Evolutionary conservation across 2,329 filamentous ascomycete species (phyloP), one percentile per base, ranked within the genome.

Genomic region (Cadophora luteo-olivacea): DNA sequence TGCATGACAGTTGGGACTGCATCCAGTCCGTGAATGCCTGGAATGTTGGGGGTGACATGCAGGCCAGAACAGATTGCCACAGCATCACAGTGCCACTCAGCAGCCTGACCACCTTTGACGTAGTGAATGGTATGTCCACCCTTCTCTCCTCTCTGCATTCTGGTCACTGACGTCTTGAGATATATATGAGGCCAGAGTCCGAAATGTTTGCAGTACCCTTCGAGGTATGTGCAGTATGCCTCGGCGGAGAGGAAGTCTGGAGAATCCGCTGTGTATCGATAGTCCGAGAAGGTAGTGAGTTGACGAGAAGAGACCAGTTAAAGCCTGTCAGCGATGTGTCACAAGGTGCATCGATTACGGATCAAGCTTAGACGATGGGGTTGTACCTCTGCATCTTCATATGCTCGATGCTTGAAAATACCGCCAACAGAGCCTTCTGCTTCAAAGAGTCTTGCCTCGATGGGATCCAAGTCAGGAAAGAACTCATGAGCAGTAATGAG

Each of bases 231-330:
- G 19, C 82, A 77, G 68, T 84, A 85, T 1, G 75, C 72, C 8
- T 77, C 70, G 0, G 81, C 78, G 1, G 79, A 79, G 8, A 84
- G 70, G 67, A 85, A 85, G 69, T 85, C 83, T 8, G 82, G 80
- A 0, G 79, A 79, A 11, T 82, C 78, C 1, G 76, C 61, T 1
- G 81, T 76, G 1, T 82, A 78, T 0, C 84, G 80, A 68, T 83
- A 83, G 70, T 85, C 84, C 0, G 84, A 85, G 69, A 85, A 86
- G 22, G 81, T 77, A 0, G 83, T 85, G 9, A 86, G 77, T 54
- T 84, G 83, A 69, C 84, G 84, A 3, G 83, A 84, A 1, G 82
- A 84, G 0, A 85, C 83, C 1, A 84, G n/a, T n/a, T n/a, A n/a
- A n/a, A n/a, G n/a, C n/a, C n/a, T n/a, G n/a, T n/a, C n/a, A n/a